Evolutionary conservation across 2,329 filamentous ascomycete species (phyloP), one percentile per base, ranked within the genome.

Genomic region (Ophiostoma perfectum): DNA sequence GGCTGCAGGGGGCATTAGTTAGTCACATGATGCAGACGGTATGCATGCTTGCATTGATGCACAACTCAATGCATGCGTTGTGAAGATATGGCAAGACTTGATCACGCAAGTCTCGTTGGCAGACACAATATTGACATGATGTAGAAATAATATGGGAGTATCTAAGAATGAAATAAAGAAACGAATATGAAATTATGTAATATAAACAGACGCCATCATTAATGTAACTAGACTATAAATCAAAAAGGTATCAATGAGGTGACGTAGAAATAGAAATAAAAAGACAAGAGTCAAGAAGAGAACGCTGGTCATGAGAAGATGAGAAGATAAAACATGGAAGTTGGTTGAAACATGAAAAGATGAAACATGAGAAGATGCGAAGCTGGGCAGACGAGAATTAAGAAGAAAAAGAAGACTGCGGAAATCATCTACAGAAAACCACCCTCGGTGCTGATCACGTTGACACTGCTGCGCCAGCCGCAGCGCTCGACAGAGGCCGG

Each of bases 401-500:
- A 60, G 36, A 60, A 38, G 36, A 5, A 11, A 60, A 60, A 18
- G 27, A 9, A 60, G 5, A 60, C 5, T 27, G 27, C 2, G 27
- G 12, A 38, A 2, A 9, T 12, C 55, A 38, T n/a, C 82, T 75
- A 87, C 52, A 87, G 73, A 72, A 88, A 85, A 27, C 82, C 83
- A 45, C 84, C 83, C 60, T 88, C 85, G 67, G 75, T 74, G 18
- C 80, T 80, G 65, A 86, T 80, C 12, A 86, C 81, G 42, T 83
- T 83, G 42, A 86, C 81, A 71, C 83, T 86, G 38, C 83, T 81
- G 45, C 84, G 81, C 85, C 85, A 88, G 70, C 81, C 80, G 73
- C 84, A 87, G 68, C 80, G 79, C 68, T 83, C 79, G 5, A 47
- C 55, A 3, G 52, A 36, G 7, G 64, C 2, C 38, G 5, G 66